Base-by-base conservation (phyloP, 2,329 filamentous ascomycete genomes). In the Aureobasidium namibiae region DNA sequence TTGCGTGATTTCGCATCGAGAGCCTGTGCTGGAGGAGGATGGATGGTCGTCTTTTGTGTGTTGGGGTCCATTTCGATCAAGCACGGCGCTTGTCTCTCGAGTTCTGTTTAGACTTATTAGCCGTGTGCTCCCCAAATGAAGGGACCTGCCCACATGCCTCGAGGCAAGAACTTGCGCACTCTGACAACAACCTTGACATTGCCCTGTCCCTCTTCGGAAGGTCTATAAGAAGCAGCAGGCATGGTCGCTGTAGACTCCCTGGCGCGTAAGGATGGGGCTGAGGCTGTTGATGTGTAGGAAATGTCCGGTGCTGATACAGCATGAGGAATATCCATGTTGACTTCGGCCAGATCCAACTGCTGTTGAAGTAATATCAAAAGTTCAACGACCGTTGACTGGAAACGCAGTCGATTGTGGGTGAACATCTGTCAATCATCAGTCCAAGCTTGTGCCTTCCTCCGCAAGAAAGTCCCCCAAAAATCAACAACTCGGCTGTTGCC, bases 61-160 rank as follows among this genome's bases (percentile, higher is more conserved):
- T 82, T 76, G 23, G 92, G 91, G 70, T 96, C 86, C 94, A 99
- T 99, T 63, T 85, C 81, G 65, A 99, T 88, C 44, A 99, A 81
- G 71, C 94, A 97, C 78, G 87, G 80, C 62, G 91, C 88, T 59
- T 85, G 82, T 68, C 88, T 85, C 58, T 95, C 84, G 67, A 87
- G 82, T 73, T 99, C 94, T 97, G 69, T 42, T 16, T 33, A 4
- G 34, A 33, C 16, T 39, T 50, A n/a, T 56, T 46, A 36, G 36
- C 11, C n/a, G 18, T 36, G 10, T 52, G 23, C 9, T 24, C 4
- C 14, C 6, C 23, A 9, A 1, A 16, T 31, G 26, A 5, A 10
- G 2, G 0, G 13, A 9, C 23, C 23, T 23, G 6, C 7, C 2
- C 39, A 24, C 62, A 14, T 66, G 77, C 76, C 76, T 74, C 77